These are phyloP conservation scores for Thielaviopsis musarum DNA, from an alignment of 2,329 filamentous ascomycete species.

Conservation along the genomic window DNA sequence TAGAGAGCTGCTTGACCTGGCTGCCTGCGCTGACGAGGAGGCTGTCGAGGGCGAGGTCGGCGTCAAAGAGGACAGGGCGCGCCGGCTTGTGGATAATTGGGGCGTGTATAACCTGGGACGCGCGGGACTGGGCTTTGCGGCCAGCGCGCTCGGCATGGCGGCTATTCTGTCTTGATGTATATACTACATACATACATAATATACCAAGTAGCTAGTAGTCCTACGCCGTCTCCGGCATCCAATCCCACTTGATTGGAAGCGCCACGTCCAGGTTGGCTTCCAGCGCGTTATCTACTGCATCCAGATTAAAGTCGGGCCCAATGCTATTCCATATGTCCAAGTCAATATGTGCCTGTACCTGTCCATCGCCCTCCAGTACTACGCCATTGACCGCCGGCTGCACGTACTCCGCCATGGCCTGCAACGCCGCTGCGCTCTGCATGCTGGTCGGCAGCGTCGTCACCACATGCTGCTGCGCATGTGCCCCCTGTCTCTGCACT, in stretches of 20 bases:
- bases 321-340: constrained; percentile 19
- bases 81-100: constrained; percentile 7
- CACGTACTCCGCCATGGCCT: too few relatives aligned
- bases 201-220: constrained; percentile 8
- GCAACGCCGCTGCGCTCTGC: too few relatives aligned
- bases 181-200: too few relatives aligned
- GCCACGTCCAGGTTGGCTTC: constrained; percentile 39
- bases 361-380: not conserved
- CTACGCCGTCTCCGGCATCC: constrained; percentile 22
- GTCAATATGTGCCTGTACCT: constrained; percentile 4
- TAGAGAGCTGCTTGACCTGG: constrained; percentile 3
- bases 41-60: not conserved
- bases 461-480: not conserved
- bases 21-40: not conserved
- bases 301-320: constrained; percentile 36
- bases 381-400: not conserved
- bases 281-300: constrained; percentile 35
- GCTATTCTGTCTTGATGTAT: not conserved
- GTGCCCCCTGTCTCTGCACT: not conserved
- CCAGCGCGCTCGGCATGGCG: constrained; percentile 1
- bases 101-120: constrained; percentile 9
- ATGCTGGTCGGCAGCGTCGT: too few relatives aligned
- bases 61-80: not conserved
- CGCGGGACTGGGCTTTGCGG: not conserved
- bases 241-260: constrained; percentile 35